Conservation (phyloP, 2,329 filamentous ascomycete genomes). For the Colletotrichum sp. region DNA sequence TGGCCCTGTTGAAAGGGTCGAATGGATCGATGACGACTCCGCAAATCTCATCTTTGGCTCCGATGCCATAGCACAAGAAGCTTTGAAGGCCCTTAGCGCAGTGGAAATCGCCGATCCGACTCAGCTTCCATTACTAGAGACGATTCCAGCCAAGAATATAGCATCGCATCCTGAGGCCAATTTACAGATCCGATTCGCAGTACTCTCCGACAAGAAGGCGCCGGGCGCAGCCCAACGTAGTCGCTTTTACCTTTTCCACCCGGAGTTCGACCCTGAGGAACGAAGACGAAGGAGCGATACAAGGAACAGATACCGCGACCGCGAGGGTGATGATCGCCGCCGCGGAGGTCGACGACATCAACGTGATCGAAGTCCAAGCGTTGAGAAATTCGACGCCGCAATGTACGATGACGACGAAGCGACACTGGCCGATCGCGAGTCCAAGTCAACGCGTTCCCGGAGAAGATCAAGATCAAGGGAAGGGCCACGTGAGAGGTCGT, state of each 20-base stretch:
- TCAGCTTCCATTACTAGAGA: slow-evolving; percentile 64
- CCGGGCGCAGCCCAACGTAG: slow-evolving; percentile 80
- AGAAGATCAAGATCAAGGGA: slow-evolving; percentile 27
- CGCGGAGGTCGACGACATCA: slow-evolving; percentile 43
- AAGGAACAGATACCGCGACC: slow-evolving; percentile 68
- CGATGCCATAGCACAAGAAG: slow-evolving; percentile 56
- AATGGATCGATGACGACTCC: slow-evolving; percentile 95
- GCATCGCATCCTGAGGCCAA: slow-evolving; percentile 70
- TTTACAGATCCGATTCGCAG: slow-evolving; percentile 76
- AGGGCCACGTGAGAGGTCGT: slow-evolving; percentile 30
- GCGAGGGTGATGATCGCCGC: slow-evolving; percentile 44
- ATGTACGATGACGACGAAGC: slow-evolving; percentile 79
- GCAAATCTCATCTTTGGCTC: slow-evolving; percentile 82
- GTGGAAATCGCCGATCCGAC: slow-evolving; percentile 58
- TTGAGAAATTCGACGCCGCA: slow-evolving; percentile 70
- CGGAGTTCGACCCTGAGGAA: slow-evolving; percentile 84
- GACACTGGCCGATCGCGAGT: slow-evolving; percentile 33
- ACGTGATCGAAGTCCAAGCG: slow-evolving; percentile 48
- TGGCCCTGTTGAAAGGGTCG: slow-evolving; percentile 65
- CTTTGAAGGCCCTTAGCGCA: slow-evolving; percentile 57
- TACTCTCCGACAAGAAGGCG: slow-evolving; percentile 79
- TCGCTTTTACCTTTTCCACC: slow-evolving; percentile 90
- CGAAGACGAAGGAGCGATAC: slow-evolving; percentile 63
- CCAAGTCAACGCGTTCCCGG: slow-evolving; percentile 38
- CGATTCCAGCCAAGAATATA: slow-evolving; percentile 72